A percentile compares a stretch with the other conserved stretches of the same genome.
Conservation (phyloP, 2,329 filamentous ascomycete genomes). For the Calycina marina region DNA sequence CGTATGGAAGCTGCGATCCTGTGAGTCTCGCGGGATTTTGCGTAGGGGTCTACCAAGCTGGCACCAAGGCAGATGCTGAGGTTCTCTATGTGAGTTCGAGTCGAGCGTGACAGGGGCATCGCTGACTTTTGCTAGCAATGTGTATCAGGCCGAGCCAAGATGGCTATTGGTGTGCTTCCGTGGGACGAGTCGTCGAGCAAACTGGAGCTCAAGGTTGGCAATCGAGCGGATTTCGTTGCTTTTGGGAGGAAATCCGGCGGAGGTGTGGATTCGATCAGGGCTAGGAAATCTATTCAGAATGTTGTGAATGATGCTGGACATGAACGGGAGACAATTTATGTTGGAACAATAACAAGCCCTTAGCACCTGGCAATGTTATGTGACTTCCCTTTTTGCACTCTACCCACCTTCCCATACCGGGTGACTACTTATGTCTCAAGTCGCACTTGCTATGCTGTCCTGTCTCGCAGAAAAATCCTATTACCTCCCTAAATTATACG, state of each 20-base stretch:
- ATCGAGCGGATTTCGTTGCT: constrained; percentile 18
- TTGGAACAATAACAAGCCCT: constrained; percentile 1
- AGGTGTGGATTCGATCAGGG: constrained; percentile 10
- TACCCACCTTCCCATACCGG: too few relatives aligned
- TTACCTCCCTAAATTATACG: too few relatives aligned
- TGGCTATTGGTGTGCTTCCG: constrained; percentile 16
- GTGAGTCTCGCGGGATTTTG: constrained; percentile 45
- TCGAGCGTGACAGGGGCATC: neutral
- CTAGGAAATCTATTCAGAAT: constrained; percentile 16
- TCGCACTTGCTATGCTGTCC: too few relatives aligned
- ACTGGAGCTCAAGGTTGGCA: constrained; percentile 12
- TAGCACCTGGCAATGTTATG: too few relatives aligned
- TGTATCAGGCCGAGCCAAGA: constrained; percentile 18
- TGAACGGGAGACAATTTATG: constrained; percentile 11
- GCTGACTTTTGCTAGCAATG: constrained; percentile 16
- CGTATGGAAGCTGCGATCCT: constrained; percentile 52
- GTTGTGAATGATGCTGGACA: constrained; percentile 19
- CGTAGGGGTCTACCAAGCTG: constrained; percentile 53
- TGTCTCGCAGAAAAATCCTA: too few relatives aligned
- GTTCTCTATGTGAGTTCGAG: constrained; percentile 37
- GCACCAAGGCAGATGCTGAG: constrained; percentile 41
- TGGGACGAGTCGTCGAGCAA: constrained; percentile 5
- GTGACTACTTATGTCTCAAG: too few relatives aligned
- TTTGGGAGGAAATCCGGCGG: constrained; percentile 11
- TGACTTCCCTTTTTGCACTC: too few relatives aligned